Evolutionary conservation across 2,329 filamentous ascomycete genomes (phyloP).

Genomic region (Penicillium crustosum): DNA sequence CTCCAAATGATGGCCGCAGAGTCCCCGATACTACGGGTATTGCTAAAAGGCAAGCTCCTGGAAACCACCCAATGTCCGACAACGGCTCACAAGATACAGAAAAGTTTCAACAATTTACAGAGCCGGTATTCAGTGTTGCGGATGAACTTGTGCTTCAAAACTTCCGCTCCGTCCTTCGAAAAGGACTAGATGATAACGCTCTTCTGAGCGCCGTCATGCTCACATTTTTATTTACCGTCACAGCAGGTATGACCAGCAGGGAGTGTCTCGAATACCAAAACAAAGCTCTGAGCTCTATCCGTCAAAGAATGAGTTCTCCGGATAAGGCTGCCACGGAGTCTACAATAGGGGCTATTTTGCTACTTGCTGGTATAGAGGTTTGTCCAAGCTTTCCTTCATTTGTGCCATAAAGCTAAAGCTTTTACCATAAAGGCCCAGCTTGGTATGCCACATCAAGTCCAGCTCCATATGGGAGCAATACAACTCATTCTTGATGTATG

Average conservation of each 20-base stretch:
- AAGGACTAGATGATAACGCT: not conserved
- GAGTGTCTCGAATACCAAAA: not conserved
- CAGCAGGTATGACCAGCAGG: not conserved
- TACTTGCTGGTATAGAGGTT: not conserved
- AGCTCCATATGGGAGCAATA: not conserved
- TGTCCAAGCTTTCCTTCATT: not conserved
- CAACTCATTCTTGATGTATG: not conserved
- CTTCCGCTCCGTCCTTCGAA: not conserved
- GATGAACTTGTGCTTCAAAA: not conserved
- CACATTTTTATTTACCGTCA: not conserved
- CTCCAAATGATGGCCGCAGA: not conserved
- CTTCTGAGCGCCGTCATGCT: not conserved
- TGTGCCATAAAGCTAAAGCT: not conserved
- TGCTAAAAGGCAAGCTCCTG: not conserved
- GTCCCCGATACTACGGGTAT: not conserved
- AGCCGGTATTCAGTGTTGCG: not conserved
- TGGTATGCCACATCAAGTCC: not conserved
- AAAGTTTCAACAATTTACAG: not conserved
- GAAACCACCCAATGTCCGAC: not conserved
- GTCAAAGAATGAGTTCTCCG: not conserved
- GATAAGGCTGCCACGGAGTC: not conserved
- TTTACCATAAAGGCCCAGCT: not conserved
- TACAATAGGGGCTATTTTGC: not conserved
- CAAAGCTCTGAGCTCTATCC: not conserved
- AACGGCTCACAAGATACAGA: not conserved